Conservation (phyloP, 208 protist genomes). For the Wallacemonas collosoma region DNA sequence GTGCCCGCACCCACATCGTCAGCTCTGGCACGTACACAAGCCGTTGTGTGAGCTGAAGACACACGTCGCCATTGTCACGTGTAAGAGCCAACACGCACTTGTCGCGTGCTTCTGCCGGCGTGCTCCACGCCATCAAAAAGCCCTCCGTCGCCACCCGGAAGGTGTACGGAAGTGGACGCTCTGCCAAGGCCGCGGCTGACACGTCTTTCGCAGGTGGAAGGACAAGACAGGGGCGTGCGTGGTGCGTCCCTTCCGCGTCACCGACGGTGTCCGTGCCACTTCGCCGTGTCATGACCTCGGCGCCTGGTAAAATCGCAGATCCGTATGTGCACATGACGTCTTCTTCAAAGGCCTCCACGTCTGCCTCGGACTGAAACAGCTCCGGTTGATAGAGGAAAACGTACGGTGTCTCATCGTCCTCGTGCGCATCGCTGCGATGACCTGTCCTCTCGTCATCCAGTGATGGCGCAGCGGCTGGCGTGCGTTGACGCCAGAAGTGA, state of each 20-base stretch:
- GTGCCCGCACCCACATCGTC: slow-evolving; percentile 46
- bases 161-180: slow-evolving; percentile 9
- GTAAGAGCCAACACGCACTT: slow-evolving; percentile 39
- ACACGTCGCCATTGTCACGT: background rate
- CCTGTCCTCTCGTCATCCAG: too few species aligned
- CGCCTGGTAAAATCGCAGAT: slow-evolving; percentile 42
- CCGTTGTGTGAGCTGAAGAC: slow-evolving; percentile 29
- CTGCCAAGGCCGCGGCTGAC: too few species aligned
- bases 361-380: slow-evolving; percentile 39
- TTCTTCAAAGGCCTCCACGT: slow-evolving; percentile 41
- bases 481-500: slow-evolving; percentile 12
- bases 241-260: too few species aligned
- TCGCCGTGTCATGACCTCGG: slow-evolving; percentile 19
- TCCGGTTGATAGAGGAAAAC: slow-evolving; percentile 53
- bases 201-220: too few species aligned
- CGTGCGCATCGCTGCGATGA: too few species aligned
- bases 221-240: too few species aligned
- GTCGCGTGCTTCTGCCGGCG: slow-evolving; percentile 22
- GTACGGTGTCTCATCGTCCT: slow-evolving; percentile 9
- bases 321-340: slow-evolving; percentile 41
- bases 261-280: background rate
- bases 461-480: background rate
- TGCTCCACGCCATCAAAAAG: slow-evolving; percentile 56
- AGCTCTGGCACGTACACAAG: slow-evolving; percentile 59
- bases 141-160: slow-evolving; percentile 35